Evolutionary conservation across 1,284 basidiomycete species (phyloP).

Genomic region (Fomitopsis palustris): DNA sequence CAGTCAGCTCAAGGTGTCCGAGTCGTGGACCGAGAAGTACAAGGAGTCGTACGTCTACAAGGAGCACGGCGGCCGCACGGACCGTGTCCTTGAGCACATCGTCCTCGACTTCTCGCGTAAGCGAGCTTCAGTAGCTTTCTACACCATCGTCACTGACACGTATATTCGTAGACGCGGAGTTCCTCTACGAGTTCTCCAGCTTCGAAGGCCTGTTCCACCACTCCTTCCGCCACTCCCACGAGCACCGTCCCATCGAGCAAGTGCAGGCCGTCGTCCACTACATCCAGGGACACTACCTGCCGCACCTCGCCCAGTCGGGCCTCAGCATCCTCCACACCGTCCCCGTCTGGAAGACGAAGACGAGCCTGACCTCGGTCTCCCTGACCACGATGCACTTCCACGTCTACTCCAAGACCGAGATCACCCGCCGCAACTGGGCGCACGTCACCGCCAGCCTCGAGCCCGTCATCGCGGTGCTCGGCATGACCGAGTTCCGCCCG

Average conservation of each 20-base stretch:
- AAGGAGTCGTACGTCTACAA: constrained; percentile 18
- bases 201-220: constrained; percentile 22
- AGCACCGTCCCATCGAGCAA: constrained; percentile 24
- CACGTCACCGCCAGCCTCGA: constrained; percentile 16
- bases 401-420: constrained; percentile 20
- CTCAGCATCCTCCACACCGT: constrained; percentile 30
- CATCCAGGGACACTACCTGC: constrained; percentile 28
- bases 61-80: constrained; percentile 14
- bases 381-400: constrained; percentile 29
- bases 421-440: constrained; percentile 21
- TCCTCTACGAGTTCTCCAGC: constrained; percentile 27
- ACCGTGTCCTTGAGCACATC: constrained; percentile 26
- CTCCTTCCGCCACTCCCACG: constrained; percentile 5
- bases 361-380: constrained; percentile 19
- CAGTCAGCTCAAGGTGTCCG: constrained; percentile 11
- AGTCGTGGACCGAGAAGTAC: constrained; percentile 14
- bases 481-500: constrained; percentile 23
- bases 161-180: constrained; percentile 20
- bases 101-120: constrained; percentile 28
- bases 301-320: constrained; percentile 19
- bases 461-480: constrained; percentile 27
- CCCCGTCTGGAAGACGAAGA: constrained; percentile 24
- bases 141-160: not conserved
- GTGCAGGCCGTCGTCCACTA: constrained; percentile 28
- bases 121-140: constrained; percentile 6